These are phyloP conservation scores for Ganoderma boninense DNA, from an alignment of 1,284 basidiomycete species.

Conservation along the genomic window DNA sequence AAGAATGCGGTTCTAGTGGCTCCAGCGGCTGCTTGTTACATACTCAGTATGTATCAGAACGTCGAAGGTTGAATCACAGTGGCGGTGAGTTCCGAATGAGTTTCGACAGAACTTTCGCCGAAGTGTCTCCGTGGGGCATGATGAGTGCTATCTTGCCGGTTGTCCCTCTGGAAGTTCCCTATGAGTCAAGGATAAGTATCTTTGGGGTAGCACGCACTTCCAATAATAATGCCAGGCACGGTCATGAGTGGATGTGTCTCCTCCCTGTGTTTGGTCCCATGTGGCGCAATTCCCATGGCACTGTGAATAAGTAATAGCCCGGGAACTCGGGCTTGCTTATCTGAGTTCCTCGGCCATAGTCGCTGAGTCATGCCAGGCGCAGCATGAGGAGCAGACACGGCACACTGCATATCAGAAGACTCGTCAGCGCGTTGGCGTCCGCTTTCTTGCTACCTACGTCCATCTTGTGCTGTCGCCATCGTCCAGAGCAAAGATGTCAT, in stretches of 20 bases:
- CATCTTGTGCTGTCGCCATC: conserved; percentile 22
- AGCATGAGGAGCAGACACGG: not conserved
- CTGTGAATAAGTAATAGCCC: not conserved
- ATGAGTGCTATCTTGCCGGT: not conserved
- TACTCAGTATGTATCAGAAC: not conserved
- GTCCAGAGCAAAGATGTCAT: conserved; percentile 20
- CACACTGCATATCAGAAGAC: not conserved
- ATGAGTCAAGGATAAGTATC: not conserved
- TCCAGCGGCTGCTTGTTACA: not conserved
- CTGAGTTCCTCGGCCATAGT: not conserved
- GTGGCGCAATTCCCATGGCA: not conserved
- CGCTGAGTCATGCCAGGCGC: not conserved
- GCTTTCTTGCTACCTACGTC: conserved; percentile 11
- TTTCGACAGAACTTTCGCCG: not conserved
- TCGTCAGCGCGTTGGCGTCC: not conserved
- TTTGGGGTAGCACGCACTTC: not conserved
- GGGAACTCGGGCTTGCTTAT: not conserved
- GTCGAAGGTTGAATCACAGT: not conserved
- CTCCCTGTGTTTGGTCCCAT: not conserved
- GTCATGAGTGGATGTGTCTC: not conserved
- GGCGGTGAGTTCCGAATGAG: not conserved
- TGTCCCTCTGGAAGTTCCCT: not conserved
- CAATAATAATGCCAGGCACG: not conserved
- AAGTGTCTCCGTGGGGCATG: no score
- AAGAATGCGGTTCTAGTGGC: not conserved